Percentiles rank a stretch among this genome's conserved stretches.
Evolutionary conservation across 129 eudicot species (phyloP).

Genomic region (carrot (Daucus carota)): DNA sequence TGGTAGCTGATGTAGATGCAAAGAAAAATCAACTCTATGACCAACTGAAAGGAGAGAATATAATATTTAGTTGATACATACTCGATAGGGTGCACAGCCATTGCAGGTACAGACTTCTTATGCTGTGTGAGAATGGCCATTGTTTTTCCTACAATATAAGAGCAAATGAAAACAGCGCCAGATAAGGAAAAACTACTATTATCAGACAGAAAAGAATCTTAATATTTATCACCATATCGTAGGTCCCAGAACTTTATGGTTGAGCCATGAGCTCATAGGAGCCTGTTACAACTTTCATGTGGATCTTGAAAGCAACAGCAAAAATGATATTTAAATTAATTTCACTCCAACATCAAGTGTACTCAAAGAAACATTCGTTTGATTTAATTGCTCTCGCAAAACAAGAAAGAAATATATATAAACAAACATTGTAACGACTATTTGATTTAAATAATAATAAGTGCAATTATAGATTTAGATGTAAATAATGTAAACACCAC

Average conservation of each 20-base stretch:
- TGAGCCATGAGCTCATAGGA: constrained; percentile 93
- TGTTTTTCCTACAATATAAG: constrained; percentile 57
- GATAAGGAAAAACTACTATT: not conserved
- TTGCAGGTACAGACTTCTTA: constrained; percentile 93
- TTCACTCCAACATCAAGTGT: too few species aligned
- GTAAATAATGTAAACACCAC: too few species aligned
- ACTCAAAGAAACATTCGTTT: too few species aligned
- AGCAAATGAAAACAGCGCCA: not conserved
- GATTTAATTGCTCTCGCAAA: too few species aligned
- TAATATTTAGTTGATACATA: constrained; percentile 24
- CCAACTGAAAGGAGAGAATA: constrained; percentile 5
- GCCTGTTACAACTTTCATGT: constrained; percentile 97
- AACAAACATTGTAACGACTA: too few species aligned
- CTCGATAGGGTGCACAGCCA: constrained; percentile 96
- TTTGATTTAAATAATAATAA: too few species aligned
- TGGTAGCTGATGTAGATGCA: too few species aligned
- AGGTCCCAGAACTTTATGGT: constrained; percentile 99
- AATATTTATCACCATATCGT: constrained; percentile 53
- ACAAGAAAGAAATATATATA: too few species aligned
- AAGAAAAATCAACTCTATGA: not conserved
- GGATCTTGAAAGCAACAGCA: constrained; percentile 63
- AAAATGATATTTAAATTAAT: too few species aligned
- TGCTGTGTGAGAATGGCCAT: constrained; percentile 93
- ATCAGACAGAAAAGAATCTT: not conserved
- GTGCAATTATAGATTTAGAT: too few species aligned